These are phyloP conservation scores for Ormosia semicastrata DNA, from an alignment of 306 rosid genomes.

Conservation along the genomic window DNA sequence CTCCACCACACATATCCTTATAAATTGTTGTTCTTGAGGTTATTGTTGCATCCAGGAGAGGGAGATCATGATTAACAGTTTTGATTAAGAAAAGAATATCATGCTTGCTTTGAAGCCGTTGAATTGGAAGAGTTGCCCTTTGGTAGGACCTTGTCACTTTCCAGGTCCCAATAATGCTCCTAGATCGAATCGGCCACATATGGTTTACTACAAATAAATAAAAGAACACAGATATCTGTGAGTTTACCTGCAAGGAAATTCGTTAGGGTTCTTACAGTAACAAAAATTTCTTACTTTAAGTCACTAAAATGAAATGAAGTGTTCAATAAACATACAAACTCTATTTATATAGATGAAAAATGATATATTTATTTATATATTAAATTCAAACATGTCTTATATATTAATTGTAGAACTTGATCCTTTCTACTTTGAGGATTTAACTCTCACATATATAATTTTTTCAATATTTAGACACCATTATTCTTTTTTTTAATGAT, in stretches of 20 bases:
- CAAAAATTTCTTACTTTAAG: neutral
- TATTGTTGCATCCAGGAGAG: neutral
- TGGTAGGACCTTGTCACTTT: conserved; percentile 1
- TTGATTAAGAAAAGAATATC: neutral
- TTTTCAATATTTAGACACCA: neutral
- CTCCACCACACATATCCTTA: neutral
- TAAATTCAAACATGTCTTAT: neutral
- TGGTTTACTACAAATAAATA: too few species aligned
- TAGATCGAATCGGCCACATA: neutral
- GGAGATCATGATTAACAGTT: neutral
- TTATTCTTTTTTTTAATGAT: too few species aligned
- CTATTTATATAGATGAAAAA: too few species aligned
- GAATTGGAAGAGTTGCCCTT: neutral
- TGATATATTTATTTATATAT: too few species aligned
- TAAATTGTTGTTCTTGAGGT: neutral
- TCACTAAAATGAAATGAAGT: neutral
- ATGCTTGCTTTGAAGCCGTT: neutral
- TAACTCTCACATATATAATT: neutral
- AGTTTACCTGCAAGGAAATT: neutral
- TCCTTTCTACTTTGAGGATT: neutral
- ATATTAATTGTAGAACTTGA: neutral
- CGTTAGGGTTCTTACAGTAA: neutral
- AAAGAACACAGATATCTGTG: neutral
- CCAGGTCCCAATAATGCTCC: neutral
- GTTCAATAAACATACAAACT: neutral